Evolutionary conservation across 768 basidiomycete genomes (phyloP).

Genomic region (Collybia sp.): DNA sequence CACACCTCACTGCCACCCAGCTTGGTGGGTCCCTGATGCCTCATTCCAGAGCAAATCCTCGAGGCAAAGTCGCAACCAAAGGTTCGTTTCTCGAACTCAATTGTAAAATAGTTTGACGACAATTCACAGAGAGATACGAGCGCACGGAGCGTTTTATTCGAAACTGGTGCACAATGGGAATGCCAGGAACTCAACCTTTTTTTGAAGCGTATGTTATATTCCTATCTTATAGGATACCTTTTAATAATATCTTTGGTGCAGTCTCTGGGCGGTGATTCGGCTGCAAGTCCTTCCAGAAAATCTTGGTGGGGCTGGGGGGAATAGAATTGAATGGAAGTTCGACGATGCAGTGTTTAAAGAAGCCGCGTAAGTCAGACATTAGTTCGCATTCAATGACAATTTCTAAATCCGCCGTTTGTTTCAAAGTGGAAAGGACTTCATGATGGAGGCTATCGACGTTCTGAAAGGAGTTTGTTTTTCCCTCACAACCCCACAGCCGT

Average conservation of each 20-base stretch:
- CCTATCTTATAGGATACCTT: slow-evolving; percentile 4
- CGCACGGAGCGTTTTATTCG: slow-evolving; percentile 70
- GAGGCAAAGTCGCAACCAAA: slow-evolving; percentile 60
- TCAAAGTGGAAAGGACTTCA: slow-evolving; percentile 86
- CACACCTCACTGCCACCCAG: slow-evolving; percentile 72
- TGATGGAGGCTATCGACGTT: slow-evolving; percentile 85
- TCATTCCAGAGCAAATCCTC: slow-evolving; percentile 63
- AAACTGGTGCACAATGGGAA: slow-evolving; percentile 81
- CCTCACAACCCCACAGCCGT: slow-evolving; percentile 9
- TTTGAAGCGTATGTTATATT: slow-evolving; percentile 50
- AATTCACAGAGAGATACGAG: slow-evolving; percentile 57
- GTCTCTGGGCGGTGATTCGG: slow-evolving; percentile 75
- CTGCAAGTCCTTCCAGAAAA: slow-evolving; percentile 76
- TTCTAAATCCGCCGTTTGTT: slow-evolving; percentile 13
- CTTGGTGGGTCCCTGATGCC: slow-evolving; percentile 80
- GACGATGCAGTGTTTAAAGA: slow-evolving; percentile 95
- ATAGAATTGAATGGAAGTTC: slow-evolving; percentile 81
- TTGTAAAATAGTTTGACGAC: too few relatives aligned
- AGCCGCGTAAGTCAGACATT: slow-evolving; percentile 65
- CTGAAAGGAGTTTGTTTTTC: slow-evolving; percentile 78
- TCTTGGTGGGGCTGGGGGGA: slow-evolving; percentile 74
- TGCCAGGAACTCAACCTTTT: slow-evolving; percentile 90
- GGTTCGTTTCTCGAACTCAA: slow-evolving; percentile 27
- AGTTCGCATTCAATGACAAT: slow-evolving; percentile 10
- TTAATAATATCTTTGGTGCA: slow-evolving; percentile 17